phyloP scores from a whole-genome alignment of 163 green algal species.

The Prototheca wickerhamii region DNA sequence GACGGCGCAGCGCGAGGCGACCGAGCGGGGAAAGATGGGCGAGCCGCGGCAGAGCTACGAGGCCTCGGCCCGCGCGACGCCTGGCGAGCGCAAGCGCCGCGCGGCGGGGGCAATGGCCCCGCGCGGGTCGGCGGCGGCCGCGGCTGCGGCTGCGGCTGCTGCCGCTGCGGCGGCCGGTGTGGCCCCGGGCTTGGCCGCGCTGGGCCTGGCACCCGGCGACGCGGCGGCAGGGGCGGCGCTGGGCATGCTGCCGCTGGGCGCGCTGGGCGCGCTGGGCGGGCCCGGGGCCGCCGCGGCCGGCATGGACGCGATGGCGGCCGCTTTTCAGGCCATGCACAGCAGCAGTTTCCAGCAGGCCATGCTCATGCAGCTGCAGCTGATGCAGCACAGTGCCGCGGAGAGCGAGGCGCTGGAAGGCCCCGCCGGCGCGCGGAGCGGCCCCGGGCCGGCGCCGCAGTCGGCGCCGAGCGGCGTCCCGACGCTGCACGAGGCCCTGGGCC shows the following conservation, averaged over 20 bases:
- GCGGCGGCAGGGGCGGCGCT: background rate
- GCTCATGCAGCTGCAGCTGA: background rate
- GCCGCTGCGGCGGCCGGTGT: background rate
- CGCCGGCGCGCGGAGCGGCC: background rate
- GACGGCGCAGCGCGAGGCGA: background rate
- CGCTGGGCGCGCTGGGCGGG: too few relatives aligned
- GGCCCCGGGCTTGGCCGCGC: background rate
- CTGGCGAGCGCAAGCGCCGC: background rate
- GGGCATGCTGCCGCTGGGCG: slow-evolving; percentile 6
- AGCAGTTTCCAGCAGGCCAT: too few relatives aligned
- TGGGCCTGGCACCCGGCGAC: background rate
- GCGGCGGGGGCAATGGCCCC: background rate
- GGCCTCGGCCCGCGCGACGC: slow-evolving; percentile 1
- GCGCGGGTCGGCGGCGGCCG: background rate
- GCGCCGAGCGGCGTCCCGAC: background rate
- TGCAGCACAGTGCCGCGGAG: background rate
- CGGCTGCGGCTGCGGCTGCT: background rate
- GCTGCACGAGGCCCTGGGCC: background rate
- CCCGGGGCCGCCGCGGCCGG: too few relatives aligned
- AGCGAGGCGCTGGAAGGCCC: background rate
- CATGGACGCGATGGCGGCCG: too few relatives aligned
- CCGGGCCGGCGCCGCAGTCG: too few relatives aligned
- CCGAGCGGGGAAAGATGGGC: slow-evolving; percentile 8
- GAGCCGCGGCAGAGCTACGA: slow-evolving; percentile 24
- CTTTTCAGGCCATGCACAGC: too few relatives aligned